Percentiles rank a stretch among this genome's conserved stretches.
phyloP scores from a whole-genome alignment of 176 grass and related monocot genomes.

The Oryza glaberrima region DNA sequence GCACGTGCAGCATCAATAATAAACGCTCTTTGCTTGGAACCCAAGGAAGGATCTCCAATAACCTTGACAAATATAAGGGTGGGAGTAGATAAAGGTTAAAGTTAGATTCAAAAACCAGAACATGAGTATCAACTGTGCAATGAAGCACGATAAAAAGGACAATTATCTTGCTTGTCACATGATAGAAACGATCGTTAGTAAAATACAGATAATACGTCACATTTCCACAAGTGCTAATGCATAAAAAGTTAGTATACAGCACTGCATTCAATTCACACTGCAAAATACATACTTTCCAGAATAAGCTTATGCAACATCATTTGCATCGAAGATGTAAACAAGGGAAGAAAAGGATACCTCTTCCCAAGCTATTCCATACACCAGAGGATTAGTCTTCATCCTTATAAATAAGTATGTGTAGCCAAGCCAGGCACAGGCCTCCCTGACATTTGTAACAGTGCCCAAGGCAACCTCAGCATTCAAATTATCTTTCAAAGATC shows the following conservation, averaged over 20 bases:
- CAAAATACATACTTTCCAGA: conserved; percentile 12
- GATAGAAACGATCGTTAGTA: neutral
- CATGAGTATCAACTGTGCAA: conserved; percentile 23
- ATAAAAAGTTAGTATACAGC: neutral
- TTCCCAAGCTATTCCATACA: conserved; percentile 96
- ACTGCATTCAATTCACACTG: neutral
- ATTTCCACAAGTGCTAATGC: conserved; percentile 20
- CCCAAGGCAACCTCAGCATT: conserved; percentile 98
- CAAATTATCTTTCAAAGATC: conserved; percentile 97
- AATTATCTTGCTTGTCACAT: conserved; percentile 25
- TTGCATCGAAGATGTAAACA: conserved; percentile 24
- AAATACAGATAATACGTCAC: conserved; percentile 11
- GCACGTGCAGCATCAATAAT: conserved; percentile 89
- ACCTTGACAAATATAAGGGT: conserved; percentile 47
- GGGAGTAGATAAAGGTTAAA: conserved; percentile 24
- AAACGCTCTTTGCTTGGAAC: conserved; percentile 80
- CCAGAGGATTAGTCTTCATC: conserved; percentile 98
- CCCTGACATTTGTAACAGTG: conserved; percentile 96
- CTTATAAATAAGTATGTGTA: conserved; percentile 99
- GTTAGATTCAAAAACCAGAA: conserved; percentile 15
- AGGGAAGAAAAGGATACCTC: conserved; percentile 54
- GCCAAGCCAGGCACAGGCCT: conserved; percentile 97
- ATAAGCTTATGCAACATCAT: conserved; percentile 23
- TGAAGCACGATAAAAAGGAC: conserved; percentile 18
- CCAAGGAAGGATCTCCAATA: conserved; percentile 82